phyloP scores from a whole-genome alignment of 2,329 filamentous ascomycete species.

The Colletotrichum limetticola region DNA sequence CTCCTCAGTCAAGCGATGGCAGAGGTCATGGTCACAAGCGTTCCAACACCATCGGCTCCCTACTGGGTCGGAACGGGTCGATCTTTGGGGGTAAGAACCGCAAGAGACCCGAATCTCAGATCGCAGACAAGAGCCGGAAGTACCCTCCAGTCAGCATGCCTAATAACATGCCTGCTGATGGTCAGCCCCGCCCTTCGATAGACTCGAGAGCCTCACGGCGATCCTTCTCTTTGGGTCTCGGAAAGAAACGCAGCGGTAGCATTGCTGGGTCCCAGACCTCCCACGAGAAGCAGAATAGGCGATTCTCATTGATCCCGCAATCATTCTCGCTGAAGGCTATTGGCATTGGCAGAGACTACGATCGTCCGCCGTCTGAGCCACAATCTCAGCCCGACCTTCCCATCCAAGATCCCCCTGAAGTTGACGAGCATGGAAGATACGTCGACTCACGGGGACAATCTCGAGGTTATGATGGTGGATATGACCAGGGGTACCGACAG shows the following conservation, averaged over 20 bases:
- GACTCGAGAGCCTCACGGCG: constrained; percentile 75
- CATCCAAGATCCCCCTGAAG: constrained; percentile 58
- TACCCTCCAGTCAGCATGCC: constrained; percentile 96
- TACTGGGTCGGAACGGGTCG: constrained; percentile 86
- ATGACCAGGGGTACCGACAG: constrained; percentile 31
- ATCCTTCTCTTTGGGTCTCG: constrained; percentile 76
- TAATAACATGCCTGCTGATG: constrained; percentile 70
- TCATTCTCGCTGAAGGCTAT: constrained; percentile 74
- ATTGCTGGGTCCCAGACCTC: constrained; percentile 67
- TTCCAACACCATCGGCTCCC: constrained; percentile 81
- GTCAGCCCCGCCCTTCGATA: constrained; percentile 71
- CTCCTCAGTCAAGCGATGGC: constrained; percentile 43
- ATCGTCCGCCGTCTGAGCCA: constrained; percentile 54
- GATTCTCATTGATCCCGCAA: constrained; percentile 77
- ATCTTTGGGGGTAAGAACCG: constrained; percentile 75
- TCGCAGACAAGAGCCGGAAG: constrained; percentile 61
- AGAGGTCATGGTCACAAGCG: constrained; percentile 69
- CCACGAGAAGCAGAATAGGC: constrained; percentile 66
- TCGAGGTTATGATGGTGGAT: constrained; percentile 27
- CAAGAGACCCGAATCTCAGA: constrained; percentile 57
- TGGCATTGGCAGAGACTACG: constrained; percentile 66
- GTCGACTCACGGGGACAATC: constrained; percentile 40
- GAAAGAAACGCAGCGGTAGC: constrained; percentile 77
- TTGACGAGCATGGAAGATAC: constrained; percentile 51
- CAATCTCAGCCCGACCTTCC: constrained; percentile 64